Evolutionary conservation across 768 basidiomycete species (phyloP).

Genomic region (Mycena polygramma): DNA sequence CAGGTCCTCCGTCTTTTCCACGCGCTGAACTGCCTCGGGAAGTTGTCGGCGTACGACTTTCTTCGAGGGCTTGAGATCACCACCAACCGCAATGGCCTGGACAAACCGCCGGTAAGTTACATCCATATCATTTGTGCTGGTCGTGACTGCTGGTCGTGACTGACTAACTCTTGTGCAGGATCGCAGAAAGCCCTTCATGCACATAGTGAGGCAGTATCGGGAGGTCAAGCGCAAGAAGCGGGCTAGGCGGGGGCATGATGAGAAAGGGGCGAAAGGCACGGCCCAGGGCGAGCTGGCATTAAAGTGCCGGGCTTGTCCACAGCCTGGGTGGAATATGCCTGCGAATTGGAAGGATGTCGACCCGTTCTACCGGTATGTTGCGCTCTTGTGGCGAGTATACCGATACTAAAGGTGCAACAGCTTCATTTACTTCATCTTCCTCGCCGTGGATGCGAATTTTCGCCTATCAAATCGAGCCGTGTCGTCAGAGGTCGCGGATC

Average conservation of each 20-base stretch:
- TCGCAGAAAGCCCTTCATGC: constrained; percentile 27
- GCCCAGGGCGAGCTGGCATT: constrained; percentile 19
- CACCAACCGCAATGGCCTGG: constrained; percentile 5
- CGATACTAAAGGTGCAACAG: no score
- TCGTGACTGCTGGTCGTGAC: no score
- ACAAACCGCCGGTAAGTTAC: constrained; percentile 14
- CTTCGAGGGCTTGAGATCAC: constrained; percentile 8
- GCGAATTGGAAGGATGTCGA: no score
- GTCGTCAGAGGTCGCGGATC: no score
- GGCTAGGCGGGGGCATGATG: constrained; percentile 23
- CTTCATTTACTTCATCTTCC: no score
- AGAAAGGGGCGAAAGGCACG: constrained; percentile 10
- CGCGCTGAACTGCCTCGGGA: constrained; percentile 24
- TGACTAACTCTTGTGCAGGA: constrained; percentile 24
- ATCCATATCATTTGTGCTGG: no score
- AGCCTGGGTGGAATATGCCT: constrained; percentile 23
- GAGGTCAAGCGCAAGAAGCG: constrained; percentile 27
- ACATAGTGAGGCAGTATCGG: constrained; percentile 23
- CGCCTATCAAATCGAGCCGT: no score
- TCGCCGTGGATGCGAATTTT: no score
- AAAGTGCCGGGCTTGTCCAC: constrained; percentile 33
- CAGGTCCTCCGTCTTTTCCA: constrained; percentile 17
- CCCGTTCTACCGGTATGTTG: no score
- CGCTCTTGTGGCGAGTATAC: no score
- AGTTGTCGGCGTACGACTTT: constrained; percentile 30